Evolutionary conservation across 148 eudicot species (phyloP).

Genomic region (Beta vulgaris): DNA sequence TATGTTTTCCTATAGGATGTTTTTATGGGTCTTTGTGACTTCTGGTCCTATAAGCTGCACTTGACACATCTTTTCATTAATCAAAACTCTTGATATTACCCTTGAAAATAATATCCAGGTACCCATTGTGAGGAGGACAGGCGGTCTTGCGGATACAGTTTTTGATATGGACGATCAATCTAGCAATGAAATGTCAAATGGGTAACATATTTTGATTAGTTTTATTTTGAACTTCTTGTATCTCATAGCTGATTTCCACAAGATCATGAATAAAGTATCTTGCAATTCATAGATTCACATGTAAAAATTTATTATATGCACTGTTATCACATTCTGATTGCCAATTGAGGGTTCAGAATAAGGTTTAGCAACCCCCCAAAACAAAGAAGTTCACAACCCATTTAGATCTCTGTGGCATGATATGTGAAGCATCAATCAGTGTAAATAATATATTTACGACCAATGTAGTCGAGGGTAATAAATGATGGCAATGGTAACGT

Average conservation of each 20-base stretch:
- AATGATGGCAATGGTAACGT: too few species aligned
- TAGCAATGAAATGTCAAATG: conserved; percentile 55
- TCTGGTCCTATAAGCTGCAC: not conserved
- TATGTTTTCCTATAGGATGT: not conserved
- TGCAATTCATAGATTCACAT: too few species aligned
- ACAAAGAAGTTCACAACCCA: too few species aligned
- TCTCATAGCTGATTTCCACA: not conserved
- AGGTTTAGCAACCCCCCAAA: too few species aligned
- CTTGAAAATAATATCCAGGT: conserved; percentile 38
- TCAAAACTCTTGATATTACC: not conserved
- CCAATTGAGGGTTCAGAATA: too few species aligned
- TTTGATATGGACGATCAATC: conserved; percentile 73
- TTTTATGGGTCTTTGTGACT: not conserved
- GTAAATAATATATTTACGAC: too few species aligned
- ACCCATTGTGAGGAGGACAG: conserved; percentile 80
- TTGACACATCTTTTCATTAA: not conserved
- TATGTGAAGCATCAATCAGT: too few species aligned
- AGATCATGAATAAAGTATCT: too few species aligned
- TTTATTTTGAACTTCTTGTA: not conserved
- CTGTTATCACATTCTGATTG: too few species aligned
- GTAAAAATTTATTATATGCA: too few species aligned
- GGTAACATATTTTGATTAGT: conserved; percentile 37
- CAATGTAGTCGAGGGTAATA: too few species aligned
- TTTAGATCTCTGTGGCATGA: too few species aligned
- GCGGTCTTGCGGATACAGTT: conserved; percentile 93